Percentiles rank a stretch among this genome's conserved stretches.
phyloP scores from a whole-genome alignment of 2,329 filamentous ascomycete species.

The Penicillium sp. region DNA sequence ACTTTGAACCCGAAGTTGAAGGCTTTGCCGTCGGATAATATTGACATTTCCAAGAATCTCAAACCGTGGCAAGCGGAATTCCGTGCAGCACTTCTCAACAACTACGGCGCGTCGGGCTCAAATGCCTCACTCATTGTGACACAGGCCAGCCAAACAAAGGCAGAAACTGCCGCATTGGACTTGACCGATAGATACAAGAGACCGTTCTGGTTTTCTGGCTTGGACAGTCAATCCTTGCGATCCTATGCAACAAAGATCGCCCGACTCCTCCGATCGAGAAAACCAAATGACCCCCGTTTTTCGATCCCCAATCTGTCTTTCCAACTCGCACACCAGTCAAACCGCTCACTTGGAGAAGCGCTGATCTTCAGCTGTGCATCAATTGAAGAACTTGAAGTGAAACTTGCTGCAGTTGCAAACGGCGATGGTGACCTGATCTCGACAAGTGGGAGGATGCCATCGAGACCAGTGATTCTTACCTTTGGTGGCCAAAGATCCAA shows the following conservation, averaged over 20 bases:
- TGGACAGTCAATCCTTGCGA: not conserved
- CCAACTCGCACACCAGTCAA: slow-evolving; percentile 22
- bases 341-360: slow-evolving; percentile 4
- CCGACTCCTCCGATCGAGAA: not conserved
- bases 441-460: not conserved
- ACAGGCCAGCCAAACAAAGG: slow-evolving; percentile 2
- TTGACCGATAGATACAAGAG: not conserved
- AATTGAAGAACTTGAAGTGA: slow-evolving; percentile 19
- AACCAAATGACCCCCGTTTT: slow-evolving; percentile 12
- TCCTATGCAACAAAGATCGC: not conserved
- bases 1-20: slow-evolving; percentile 25
- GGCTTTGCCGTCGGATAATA: slow-evolving; percentile 1
- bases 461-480: slow-evolving; percentile 34
- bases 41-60: slow-evolving; percentile 10
- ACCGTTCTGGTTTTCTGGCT: not conserved
- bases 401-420: not conserved
- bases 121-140: slow-evolving; percentile 31
- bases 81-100: slow-evolving; percentile 28
- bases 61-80: slow-evolving; percentile 2
- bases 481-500: slow-evolving; percentile 43
- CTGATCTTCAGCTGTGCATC: slow-evolving; percentile 30
- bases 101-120: slow-evolving; percentile 32
- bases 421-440: not conserved
- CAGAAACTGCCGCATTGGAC: not conserved
- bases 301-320: slow-evolving; percentile 31